A percentile compares a stretch with the other conserved stretches of the same genome.
Evolutionary conservation across 2,329 filamentous ascomycete species (phyloP).

Genomic region (Phyllosticta citriasiana): DNA sequence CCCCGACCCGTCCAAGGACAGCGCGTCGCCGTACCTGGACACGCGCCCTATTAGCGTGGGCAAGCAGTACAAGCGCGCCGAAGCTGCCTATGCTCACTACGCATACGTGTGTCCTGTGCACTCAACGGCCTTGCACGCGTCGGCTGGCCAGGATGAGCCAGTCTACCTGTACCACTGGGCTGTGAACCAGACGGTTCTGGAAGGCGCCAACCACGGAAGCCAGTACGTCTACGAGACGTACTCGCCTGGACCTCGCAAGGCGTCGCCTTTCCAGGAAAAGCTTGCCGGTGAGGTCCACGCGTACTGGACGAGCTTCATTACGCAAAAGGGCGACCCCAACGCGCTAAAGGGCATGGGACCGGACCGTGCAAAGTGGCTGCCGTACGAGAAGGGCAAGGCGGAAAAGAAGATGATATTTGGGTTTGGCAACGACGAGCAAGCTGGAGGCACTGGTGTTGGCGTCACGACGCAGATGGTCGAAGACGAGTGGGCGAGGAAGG

Average conservation of each 20-base stretch:
- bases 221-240: slow-evolving; percentile 26
- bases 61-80: slow-evolving; percentile 46
- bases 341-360: slow-evolving; percentile 14
- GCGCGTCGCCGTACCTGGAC: slow-evolving; percentile 32
- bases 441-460: slow-evolving; percentile 29
- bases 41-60: slow-evolving; percentile 34
- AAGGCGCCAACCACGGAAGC: slow-evolving; percentile 26
- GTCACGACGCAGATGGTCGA: slow-evolving; percentile 33
- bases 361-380: slow-evolving; percentile 17
- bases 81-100: slow-evolving; percentile 54
- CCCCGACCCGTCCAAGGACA: slow-evolving; percentile 43
- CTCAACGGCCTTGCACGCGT: slow-evolving; percentile 43
- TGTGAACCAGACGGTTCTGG: slow-evolving; percentile 31
- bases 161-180: slow-evolving; percentile 55
- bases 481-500: slow-evolving; percentile 37
- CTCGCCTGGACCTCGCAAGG: slow-evolving; percentile 14
- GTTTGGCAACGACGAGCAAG: slow-evolving; percentile 47
- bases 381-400: slow-evolving; percentile 12
- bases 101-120: slow-evolving; percentile 56
- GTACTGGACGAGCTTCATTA: slow-evolving; percentile 24
- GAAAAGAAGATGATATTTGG: slow-evolving; percentile 44
- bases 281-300: slow-evolving; percentile 22
- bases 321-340: slow-evolving; percentile 22
- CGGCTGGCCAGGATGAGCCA: slow-evolving; percentile 17
- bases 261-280: slow-evolving; percentile 20